These are phyloP conservation scores for Aspergillus luchuensis DNA, from an alignment of 2,329 filamentous ascomycete genomes.

Conservation along the genomic window DNA sequence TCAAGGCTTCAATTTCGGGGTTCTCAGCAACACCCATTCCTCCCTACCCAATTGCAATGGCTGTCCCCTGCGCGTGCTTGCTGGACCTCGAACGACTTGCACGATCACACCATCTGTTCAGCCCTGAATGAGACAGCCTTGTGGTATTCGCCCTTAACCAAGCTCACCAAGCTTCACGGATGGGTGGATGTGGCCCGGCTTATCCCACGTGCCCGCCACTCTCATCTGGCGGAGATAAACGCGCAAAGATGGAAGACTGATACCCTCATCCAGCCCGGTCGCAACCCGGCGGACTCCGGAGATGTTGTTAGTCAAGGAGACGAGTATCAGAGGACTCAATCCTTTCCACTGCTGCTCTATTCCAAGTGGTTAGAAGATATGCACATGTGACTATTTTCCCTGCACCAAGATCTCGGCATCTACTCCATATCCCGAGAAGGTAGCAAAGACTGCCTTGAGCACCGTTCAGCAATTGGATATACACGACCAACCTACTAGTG, in stretches of 20 bases:
- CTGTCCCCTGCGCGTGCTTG: background rate
- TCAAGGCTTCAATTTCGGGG: too few relatives aligned
- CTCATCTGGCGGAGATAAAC: background rate
- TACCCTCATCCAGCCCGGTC: background rate
- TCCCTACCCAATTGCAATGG: background rate
- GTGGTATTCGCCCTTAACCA: background rate
- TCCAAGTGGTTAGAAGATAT: background rate
- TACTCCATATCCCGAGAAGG: too few relatives aligned
- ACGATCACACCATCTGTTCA: too few relatives aligned
- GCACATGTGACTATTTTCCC: background rate
- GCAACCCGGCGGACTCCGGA: background rate
- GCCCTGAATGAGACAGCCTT: too few relatives aligned
- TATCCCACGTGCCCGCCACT: background rate
- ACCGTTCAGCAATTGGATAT: too few relatives aligned
- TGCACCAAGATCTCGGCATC: too few relatives aligned
- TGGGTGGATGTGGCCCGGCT: background rate
- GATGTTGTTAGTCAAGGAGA: background rate
- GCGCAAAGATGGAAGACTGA: background rate
- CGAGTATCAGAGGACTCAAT: background rate
- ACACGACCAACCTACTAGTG: too few relatives aligned
- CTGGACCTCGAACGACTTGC: background rate
- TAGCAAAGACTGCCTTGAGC: too few relatives aligned
- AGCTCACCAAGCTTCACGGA: background rate
- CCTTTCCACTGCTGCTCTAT: background rate
- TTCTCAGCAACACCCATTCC: background rate